These are phyloP conservation scores for Rhizopogon roseolus DNA, from an alignment of 768 basidiomycete genomes.

Conservation along the genomic window DNA sequence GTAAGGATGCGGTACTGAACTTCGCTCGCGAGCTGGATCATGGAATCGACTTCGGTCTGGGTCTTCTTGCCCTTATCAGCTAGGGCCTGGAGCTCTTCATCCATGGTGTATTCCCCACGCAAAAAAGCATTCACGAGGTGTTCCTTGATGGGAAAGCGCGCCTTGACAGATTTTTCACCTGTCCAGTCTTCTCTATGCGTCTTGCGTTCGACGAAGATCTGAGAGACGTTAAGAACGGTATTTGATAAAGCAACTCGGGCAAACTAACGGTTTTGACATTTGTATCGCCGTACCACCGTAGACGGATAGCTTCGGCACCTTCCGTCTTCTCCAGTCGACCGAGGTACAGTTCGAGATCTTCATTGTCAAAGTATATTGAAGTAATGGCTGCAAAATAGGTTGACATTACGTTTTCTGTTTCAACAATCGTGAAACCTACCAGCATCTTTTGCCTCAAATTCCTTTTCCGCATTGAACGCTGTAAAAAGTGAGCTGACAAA, in stretches of 20 bases:
- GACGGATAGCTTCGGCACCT: slow-evolving; percentile 93
- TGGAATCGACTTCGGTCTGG: slow-evolving; percentile 83
- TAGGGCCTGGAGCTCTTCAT: slow-evolving; percentile 84
- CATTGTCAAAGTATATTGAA: slow-evolving; percentile 96
- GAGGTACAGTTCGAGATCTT: slow-evolving; percentile 92
- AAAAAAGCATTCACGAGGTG: slow-evolving; percentile 89
- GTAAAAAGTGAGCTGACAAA: slow-evolving; percentile 6
- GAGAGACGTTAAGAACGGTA: slow-evolving; percentile 1
- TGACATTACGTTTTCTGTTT: neutral
- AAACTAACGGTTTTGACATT: slow-evolving; percentile 67
- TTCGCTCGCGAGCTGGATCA: slow-evolving; percentile 97
- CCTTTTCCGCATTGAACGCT: slow-evolving; percentile 95
- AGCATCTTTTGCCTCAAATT: slow-evolving; percentile 81
- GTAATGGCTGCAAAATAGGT: slow-evolving; percentile 66
- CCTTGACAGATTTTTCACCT: slow-evolving; percentile 97
- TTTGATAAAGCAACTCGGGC: neutral
- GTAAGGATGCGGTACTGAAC: slow-evolving; percentile 89
- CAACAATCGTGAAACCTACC: slow-evolving; percentile 34
- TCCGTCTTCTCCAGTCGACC: slow-evolving; percentile 98
- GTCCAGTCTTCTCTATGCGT: slow-evolving; percentile 99
- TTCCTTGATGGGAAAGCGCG: slow-evolving; percentile 93
- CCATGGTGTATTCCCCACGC: slow-evolving; percentile 87
- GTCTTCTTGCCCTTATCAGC: slow-evolving; percentile 90
- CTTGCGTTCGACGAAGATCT: slow-evolving; percentile 88
- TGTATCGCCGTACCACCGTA: slow-evolving; percentile 96